Percentiles rank a stretch among this genome's conserved stretches.
These are phyloP conservation scores for Ambrosiella beaveri DNA, from an alignment of 2,329 filamentous ascomycete genomes.

Conservation along the genomic window DNA sequence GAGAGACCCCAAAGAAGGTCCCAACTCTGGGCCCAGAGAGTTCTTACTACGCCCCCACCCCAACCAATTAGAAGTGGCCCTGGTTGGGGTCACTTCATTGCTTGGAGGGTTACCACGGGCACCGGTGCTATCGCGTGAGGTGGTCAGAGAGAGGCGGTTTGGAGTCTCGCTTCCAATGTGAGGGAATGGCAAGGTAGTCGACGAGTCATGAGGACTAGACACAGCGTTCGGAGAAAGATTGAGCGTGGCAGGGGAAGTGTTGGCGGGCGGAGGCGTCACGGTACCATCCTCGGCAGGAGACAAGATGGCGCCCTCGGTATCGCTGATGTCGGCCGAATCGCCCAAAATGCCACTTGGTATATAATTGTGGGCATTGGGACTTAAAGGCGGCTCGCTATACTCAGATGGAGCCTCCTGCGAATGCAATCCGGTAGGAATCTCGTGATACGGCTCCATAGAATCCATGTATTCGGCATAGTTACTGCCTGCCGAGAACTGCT, in stretches of 20 bases:
- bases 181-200: slow-evolving; percentile 39
- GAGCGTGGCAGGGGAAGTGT: slow-evolving; percentile 35
- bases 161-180: slow-evolving; percentile 14
- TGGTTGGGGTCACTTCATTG: background rate
- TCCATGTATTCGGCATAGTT: background rate
- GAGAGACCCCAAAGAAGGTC: slow-evolving; percentile 49
- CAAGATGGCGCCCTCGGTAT: slow-evolving; percentile 35
- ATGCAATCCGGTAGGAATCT: too few species aligned
- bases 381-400: slow-evolving; percentile 42
- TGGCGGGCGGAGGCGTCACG: slow-evolving; percentile 13
- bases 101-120: background rate
- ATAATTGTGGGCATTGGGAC: slow-evolving; percentile 56
- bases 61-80: background rate
- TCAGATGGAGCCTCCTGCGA: background rate
- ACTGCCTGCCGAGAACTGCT: too few species aligned
- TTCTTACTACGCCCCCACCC: slow-evolving; percentile 25
- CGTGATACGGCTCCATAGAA: background rate
- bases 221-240: slow-evolving; percentile 37
- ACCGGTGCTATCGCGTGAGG: slow-evolving; percentile 13
- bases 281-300: slow-evolving; percentile 19
- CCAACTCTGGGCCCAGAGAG: slow-evolving; percentile 31
- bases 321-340: slow-evolving; percentile 25
- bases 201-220: slow-evolving; percentile 44
- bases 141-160: slow-evolving; percentile 11
- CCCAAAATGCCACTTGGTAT: slow-evolving; percentile 52